phyloP scores from a whole-genome alignment of 371 early-diverging fungal species.

The Dichotomocladium elegans region DNA sequence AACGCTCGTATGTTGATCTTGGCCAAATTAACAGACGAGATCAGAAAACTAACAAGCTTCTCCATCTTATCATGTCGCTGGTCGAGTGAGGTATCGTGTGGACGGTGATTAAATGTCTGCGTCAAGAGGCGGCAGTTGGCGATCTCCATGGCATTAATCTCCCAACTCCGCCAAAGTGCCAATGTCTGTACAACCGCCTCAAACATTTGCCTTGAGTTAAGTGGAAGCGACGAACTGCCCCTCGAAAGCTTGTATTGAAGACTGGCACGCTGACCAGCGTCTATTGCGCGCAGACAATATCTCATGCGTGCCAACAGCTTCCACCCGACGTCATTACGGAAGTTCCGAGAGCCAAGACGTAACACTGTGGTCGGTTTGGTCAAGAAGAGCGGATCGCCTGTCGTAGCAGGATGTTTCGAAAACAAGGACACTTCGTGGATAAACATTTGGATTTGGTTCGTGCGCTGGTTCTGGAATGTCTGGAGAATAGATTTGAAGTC shows the following conservation, averaged over 20 bases:
- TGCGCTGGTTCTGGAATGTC: slow-evolving; percentile 49
- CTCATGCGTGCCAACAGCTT: slow-evolving; percentile 71
- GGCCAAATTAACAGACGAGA: slow-evolving; percentile 32
- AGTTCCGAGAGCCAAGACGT: slow-evolving; percentile 61
- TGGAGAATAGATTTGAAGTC: slow-evolving; percentile 55
- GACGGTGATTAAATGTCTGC: slow-evolving; percentile 40
- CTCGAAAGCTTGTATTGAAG: slow-evolving; percentile 48
- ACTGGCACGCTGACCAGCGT: slow-evolving; percentile 24
- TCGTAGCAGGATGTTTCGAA: slow-evolving; percentile 38
- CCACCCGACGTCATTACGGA: slow-evolving; percentile 76
- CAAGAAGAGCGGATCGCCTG: slow-evolving; percentile 70
- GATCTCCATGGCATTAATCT: slow-evolving; percentile 47
- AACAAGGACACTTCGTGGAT: slow-evolving; percentile 57
- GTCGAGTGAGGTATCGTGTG: not conserved
- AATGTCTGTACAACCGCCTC: slow-evolving; percentile 47
- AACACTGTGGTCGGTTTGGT: slow-evolving; percentile 71
- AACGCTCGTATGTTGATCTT: slow-evolving; percentile 26
- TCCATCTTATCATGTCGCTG: not conserved
- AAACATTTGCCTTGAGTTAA: slow-evolving; percentile 49
- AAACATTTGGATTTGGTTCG: slow-evolving; percentile 58
- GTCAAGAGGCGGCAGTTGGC: slow-evolving; percentile 49
- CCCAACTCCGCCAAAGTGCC: slow-evolving; percentile 68
- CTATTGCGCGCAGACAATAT: slow-evolving; percentile 55
- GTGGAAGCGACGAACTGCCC: slow-evolving; percentile 14
- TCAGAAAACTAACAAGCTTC: slow-evolving; percentile 30